Base-by-base conservation (phyloP, 2,329 filamentous ascomycete species). In the Alternaria conjuncta region DNA sequence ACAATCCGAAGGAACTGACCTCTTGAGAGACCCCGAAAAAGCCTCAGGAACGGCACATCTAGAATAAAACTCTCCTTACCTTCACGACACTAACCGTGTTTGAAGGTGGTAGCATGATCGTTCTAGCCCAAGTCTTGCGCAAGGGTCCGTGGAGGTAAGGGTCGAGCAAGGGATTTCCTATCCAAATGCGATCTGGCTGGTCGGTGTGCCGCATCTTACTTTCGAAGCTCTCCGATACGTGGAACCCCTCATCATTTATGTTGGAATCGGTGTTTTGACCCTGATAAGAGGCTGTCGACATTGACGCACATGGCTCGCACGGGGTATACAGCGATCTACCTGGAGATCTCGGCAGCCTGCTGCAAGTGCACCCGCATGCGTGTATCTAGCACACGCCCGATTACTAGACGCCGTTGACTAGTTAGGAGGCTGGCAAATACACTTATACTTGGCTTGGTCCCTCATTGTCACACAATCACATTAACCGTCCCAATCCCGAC, bases 141-240 rank as follows among this genome's bases (percentile, higher is more conserved):
- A 57, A 44, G 58, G 51, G 32, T 28, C 13, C 15, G 15, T n/a
- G 32, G 30, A 10, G 49, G 46, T 25, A 61, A 57, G 53, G 53
- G 53, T 32, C 15, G 44, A 50, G 25, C 45, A 61, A 61, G 36
- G 59, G 59, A 61, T 61, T 32, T 51, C 18, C 54, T 44, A 11
- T 13, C 25, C 21, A n/a, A 10, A 51, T 12, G 5, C 10, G 5
- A 20, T 28, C 20, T 26, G 20, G 23, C 20, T 45, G n/a, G 46
- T 46, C 15, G 8, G 21, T 21, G 54, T 53, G 15, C 8, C 46
- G 10, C 45, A 28, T 51, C 26, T 25, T 2, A 20, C 46, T 30
- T 28, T 50, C 20, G 6, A 32, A 21, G 21, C 6, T 25, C 46
- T 30, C 20, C 23, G 7, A 36, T 18, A 13, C 23, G 21, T n/a